Base-by-base conservation (phyloP, 495 filamentous ascomycete species). In the Neurospora hispaniola region DNA sequence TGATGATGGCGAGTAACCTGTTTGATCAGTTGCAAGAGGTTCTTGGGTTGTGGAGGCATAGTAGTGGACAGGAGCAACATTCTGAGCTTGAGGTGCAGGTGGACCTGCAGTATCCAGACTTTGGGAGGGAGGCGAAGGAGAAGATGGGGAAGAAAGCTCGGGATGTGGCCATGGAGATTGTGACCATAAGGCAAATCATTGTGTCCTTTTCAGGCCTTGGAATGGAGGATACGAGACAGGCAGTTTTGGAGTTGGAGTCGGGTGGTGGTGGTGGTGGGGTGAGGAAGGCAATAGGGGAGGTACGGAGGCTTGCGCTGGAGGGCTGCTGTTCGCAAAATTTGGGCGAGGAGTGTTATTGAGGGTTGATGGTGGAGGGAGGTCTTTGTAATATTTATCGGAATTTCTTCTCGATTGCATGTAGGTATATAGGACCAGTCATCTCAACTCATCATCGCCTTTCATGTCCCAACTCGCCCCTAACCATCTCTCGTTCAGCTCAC, bases 1-100 rank as follows among this genome's bases (percentile, higher is more conserved):
- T 74, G 31, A 18, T 71, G n/a, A 74, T 74, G 72, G 72, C 72
- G 1, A 43, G 69, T 12, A 70, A 74, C 38, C 41, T 74, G 70
- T 74, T 74, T 43, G 72, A 74, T 23, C 72, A 74, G 69, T 23
- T 74, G 11, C 70, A 74, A 31, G 69, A 74, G 18, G 40, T 74
- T 12, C 8, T 74, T 0, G 70, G 72, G 11, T 18, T 74, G 1
- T 71, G 69, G 44, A 20, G 48, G 41, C 38, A 71, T 10, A 12
- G 12, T 0, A 23, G 12, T 2, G 23, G 9, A 10, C 46, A 71
- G 18, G 43, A 18, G 10, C 43, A 20, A 9, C 8, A 20, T 38
- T 23, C 40, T 12, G 69, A 46, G 46, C 0, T 74, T 16, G 72
- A 70, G 3, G 38, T 69, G 4, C 35, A 38, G 35, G 72, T n/a